Base-by-base conservation (phyloP, 1,284 basidiomycete genomes). In the Cystobasidiaceae sp. region DNA sequence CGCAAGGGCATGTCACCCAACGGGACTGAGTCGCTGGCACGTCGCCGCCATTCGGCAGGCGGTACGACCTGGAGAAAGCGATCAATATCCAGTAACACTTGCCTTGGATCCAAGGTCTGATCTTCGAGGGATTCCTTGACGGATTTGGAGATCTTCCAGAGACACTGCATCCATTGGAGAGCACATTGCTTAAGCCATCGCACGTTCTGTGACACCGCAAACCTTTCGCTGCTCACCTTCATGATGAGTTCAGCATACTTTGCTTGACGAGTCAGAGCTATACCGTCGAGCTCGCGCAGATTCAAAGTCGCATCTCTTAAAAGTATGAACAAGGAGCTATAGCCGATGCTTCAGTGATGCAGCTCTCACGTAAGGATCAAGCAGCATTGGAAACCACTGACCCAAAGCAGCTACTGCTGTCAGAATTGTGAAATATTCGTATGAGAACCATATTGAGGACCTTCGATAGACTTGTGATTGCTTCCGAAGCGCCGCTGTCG, bases 401-500 rank as follows among this genome's bases (percentile, higher is more conserved):
- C 88, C 89, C 84, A 80, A 97, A 96, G 54, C 97, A 88, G 0
- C 90, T 86, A 82, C 94, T 93, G 67, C 90, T 83, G 70, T 92
- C 83, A 32, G 90, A 89, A 15, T 92, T 93, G 33, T 91, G 88
- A 78, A 99, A 94, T 57, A 94, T 78, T 30, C 93, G 86, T 59
- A 98, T 81, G 66, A 98, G 89, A 66, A 98, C 93, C 86, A 97
- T 94, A 78, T 98, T 98, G 78, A 98, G 91, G 77, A 96, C 97
- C 66, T 91, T 86, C 21, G 93, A 93, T 71, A 96, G 76, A 77
- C 74, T 74, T 43, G 76, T 71, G 19, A 75, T 75, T 23, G 75
- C 62, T 61, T 74, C 58, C 70, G 73, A 70, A 15, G 61, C 70
- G 25, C 72, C 37, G 72, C 74, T 64, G 70, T 75, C 74, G 72